These are phyloP conservation scores for Fusarium begoniae DNA, from an alignment of 2,329 filamentous ascomycete genomes.

Conservation along the genomic window DNA sequence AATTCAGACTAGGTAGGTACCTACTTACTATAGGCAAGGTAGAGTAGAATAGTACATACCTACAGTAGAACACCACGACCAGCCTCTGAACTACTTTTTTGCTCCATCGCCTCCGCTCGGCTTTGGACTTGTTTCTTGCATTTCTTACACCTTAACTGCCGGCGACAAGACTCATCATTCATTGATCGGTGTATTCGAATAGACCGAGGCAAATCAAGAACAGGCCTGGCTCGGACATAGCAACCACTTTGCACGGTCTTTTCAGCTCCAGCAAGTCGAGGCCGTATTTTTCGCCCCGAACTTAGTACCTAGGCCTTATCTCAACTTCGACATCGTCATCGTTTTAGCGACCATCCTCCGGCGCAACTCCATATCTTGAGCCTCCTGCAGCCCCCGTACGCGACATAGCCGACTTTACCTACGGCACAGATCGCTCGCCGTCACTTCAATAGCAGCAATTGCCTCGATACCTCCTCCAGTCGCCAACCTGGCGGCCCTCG, in stretches of 20 bases:
- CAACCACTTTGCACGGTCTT: constrained; percentile 14
- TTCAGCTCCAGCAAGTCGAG: constrained; percentile 28
- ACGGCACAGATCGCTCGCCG: constrained; percentile 14
- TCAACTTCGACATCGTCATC: constrained; percentile 32
- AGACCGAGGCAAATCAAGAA: neutral
- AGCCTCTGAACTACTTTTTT: constrained; percentile 28
- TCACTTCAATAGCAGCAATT: constrained; percentile 24
- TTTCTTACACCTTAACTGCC: neutral
- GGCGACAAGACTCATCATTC: neutral
- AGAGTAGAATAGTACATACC: no score
- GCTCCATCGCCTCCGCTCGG: constrained; percentile 32
- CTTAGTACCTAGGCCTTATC: constrained; percentile 18
- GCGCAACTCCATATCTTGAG: constrained; percentile 6
- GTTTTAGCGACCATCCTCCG: constrained; percentile 21
- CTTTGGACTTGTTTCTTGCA: constrained; percentile 18
- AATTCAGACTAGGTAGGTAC: constrained; percentile 3
- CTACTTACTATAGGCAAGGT: neutral
- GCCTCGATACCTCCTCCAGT: constrained; percentile 35
- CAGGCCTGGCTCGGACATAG: neutral
- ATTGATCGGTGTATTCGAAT: constrained; percentile 14
- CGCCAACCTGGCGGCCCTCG: constrained; percentile 71
- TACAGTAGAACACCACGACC: constrained; percentile 8
- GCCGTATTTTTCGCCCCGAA: constrained; percentile 28
- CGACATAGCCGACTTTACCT: constrained; percentile 6
- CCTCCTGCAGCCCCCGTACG: neutral